Percentiles rank a stretch among this genome's conserved stretches.
Conservation (phyloP, 345 rosid species). For the Dimocarpus longan region DNA sequence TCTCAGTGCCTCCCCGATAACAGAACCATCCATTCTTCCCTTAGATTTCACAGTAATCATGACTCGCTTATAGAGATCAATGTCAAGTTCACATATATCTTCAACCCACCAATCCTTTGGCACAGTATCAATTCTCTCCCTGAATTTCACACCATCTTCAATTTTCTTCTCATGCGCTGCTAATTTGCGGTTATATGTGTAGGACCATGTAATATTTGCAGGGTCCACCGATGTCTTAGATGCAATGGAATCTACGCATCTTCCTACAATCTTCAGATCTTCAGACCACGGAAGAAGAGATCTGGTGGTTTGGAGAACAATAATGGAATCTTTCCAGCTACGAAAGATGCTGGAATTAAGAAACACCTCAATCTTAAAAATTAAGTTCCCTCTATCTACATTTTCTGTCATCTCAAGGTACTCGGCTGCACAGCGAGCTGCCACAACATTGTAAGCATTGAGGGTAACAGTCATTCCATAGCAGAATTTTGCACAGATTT, state of each 20-base stretch:
- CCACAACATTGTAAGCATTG: constrained; percentile 81
- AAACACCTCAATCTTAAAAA: constrained; percentile 84
- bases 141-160: constrained; percentile 43
- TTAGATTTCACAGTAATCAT: constrained; percentile 66
- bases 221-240: constrained; percentile 80
- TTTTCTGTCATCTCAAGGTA: constrained; percentile 93
- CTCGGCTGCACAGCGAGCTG: constrained; percentile 89
- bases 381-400: constrained; percentile 74
- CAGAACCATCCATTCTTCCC: constrained; percentile 68
- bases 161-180: constrained; percentile 51
- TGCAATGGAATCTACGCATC: constrained; percentile 86
- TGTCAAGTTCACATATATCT: constrained; percentile 83
- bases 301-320: constrained; percentile 83
- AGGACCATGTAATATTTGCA: constrained; percentile 78
- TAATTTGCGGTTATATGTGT: constrained; percentile 76
- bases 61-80: constrained; percentile 71
- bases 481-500: constrained; percentile 95
- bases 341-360: constrained; percentile 81
- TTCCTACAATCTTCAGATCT: constrained; percentile 77
- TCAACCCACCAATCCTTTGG: constrained; percentile 99
- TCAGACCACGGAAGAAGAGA: constrained; percentile 90
- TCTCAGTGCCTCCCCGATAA: constrained; percentile 78
- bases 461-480: constrained; percentile 88
- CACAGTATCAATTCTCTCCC: constrained; percentile 56
- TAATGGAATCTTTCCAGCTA: constrained; percentile 95